Base-by-base conservation (phyloP, 345 rosid species). In the Anastatica hierochuntica region DNA sequence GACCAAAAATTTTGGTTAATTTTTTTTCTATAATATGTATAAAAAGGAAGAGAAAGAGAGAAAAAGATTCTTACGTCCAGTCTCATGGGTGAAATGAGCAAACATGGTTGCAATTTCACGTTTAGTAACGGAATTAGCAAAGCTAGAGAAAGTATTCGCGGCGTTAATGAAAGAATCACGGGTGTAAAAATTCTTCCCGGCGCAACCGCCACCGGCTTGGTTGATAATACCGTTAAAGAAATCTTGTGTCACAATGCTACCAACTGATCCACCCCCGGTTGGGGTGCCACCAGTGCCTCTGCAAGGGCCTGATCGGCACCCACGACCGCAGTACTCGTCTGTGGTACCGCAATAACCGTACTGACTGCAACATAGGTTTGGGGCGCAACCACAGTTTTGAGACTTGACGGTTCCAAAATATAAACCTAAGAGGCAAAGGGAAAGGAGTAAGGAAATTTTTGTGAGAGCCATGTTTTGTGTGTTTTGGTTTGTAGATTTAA, bases 321-420 rank as follows among this genome's bases (percentile, higher is more conserved):
- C 81, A 0, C 18, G 1, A 14, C 87, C 87, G 4, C 83, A 80
- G 35, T 76, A 74, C 0, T 39, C 65, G 0, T 49, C 29, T 0
- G 47, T 31, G 0, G 37, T 27, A 34, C 85, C 80, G 12, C 80
- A 80, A 16, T 14, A 77, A 8, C 87, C 87, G 15, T 2, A 45
- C 19, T 55, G 62, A 39, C 83, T 81, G 36, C 87, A 81, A 16
- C 83, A 81, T 1, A 66, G 8, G 46, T 70, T 49, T 2, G 77
- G 39, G 3, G 76, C 62, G 42, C 87, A 81, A 27, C 77, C 76
- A 14, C 87, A 81, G 67, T 73, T 75, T 59, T 82, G 89, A 7
- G 79, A 70, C 38, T 60, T 52, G 6, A 60, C 67, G 17, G 27
- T 52, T 60, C 47, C 2, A 23, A 38, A 55, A 8, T 15, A 64